phyloP scores from a whole-genome alignment of 2,329 filamentous ascomycete genomes.

The Claviceps spartinae region DNA sequence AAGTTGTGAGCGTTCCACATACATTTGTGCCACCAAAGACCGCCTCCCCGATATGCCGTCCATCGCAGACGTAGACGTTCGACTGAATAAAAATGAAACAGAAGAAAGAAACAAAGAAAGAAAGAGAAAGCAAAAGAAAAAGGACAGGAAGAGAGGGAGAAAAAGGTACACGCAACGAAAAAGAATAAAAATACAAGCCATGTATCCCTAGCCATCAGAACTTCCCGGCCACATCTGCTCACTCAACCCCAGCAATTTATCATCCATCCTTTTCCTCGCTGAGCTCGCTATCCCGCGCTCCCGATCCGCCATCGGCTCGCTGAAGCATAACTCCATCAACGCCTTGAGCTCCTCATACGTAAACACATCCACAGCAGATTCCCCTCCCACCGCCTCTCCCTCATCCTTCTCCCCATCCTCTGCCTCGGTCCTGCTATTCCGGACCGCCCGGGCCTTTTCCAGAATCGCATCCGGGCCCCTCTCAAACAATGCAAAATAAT shows the following conservation, averaged over 20 bases:
- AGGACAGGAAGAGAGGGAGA: background rate
- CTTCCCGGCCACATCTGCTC: slow-evolving; percentile 54
- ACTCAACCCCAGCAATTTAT: slow-evolving; percentile 55
- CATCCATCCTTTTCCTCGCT: slow-evolving; percentile 56
- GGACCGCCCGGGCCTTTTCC: slow-evolving; percentile 40
- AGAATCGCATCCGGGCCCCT: slow-evolving; percentile 53
- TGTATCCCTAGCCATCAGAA: slow-evolving; percentile 11
- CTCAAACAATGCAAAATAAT: slow-evolving; percentile 58
- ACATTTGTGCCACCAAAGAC: background rate
- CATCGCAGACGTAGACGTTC: background rate
- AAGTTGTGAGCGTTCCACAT: too few relatives aligned
- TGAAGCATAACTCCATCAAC: slow-evolving; percentile 53
- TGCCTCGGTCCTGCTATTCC: slow-evolving; percentile 20
- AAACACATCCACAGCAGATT: slow-evolving; percentile 30
- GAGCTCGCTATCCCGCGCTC: slow-evolving; percentile 54
- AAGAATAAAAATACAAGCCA: background rate
- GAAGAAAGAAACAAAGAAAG: background rate
- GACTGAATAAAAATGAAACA: background rate
- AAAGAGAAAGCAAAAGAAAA: background rate
- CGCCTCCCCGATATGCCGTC: background rate
- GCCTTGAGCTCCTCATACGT: slow-evolving; percentile 54
- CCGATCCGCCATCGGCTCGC: slow-evolving; percentile 50
- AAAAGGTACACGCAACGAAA: background rate
- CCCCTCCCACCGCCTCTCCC: slow-evolving; percentile 3
- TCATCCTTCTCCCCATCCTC: slow-evolving; percentile 1